phyloP scores from a whole-genome alignment of 163 green algal genomes.

The Chlorella variabilis region DNA sequence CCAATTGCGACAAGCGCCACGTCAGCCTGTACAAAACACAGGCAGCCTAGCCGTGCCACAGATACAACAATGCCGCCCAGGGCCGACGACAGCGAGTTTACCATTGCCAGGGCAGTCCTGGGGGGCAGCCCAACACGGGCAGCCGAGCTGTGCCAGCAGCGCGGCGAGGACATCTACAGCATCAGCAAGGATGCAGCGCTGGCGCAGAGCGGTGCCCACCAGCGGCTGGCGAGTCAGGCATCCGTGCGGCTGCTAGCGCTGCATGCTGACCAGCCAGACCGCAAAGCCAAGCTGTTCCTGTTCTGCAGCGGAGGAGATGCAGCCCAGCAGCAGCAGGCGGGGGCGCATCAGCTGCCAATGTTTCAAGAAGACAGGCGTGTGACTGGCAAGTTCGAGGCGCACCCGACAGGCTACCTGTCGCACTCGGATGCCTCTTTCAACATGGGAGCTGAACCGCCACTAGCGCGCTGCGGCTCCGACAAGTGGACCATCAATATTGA shows the following conservation, averaged over 20 bases:
- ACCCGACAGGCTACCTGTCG: background rate
- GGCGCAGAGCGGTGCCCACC: background rate
- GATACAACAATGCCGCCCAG: background rate
- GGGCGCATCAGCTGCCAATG: background rate
- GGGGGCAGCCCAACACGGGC: too few relatives aligned
- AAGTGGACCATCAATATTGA: too few relatives aligned
- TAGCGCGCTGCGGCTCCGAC: background rate
- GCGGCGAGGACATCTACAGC: background rate
- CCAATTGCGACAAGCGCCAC: too few relatives aligned
- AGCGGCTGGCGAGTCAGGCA: background rate
- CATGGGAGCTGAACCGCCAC: background rate
- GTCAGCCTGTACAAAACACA: background rate
- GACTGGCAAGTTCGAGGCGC: background rate
- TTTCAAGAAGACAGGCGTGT: background rate
- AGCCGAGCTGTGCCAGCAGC: background rate
- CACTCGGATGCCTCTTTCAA: background rate
- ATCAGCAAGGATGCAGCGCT: background rate
- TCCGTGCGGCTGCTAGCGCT: background rate
- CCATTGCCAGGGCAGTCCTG: background rate
- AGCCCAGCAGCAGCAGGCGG: background rate
- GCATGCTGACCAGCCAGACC: too few relatives aligned
- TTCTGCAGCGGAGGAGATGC: background rate
- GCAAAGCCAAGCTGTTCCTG: background rate
- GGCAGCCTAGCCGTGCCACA: too few relatives aligned
- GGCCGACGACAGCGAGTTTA: background rate